These are phyloP conservation scores for Withania somnifera DNA, from an alignment of 305 asterid genomes.

Conservation along the genomic window DNA sequence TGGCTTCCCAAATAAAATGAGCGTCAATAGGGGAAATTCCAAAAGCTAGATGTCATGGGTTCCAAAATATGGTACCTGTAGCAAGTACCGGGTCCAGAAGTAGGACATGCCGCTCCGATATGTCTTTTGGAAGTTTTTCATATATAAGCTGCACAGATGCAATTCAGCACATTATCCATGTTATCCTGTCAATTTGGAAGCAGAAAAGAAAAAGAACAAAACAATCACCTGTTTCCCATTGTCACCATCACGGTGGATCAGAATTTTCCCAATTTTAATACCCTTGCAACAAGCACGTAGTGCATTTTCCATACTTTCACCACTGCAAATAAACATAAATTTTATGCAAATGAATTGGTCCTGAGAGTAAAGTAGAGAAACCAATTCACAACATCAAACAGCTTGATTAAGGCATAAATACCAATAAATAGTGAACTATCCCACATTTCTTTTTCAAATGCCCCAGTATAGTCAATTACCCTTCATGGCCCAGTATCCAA, in stretches of 20 bases:
- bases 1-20: neutral
- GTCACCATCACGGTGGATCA: conserved; percentile 96
- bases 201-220: neutral
- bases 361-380: neutral
- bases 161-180: neutral
- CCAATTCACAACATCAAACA: neutral
- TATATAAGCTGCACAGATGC: conserved; percentile 66
- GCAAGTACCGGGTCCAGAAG: conserved; percentile 98
- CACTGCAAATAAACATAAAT: conserved; percentile 35
- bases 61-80: conserved; percentile 49
- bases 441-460: neutral
- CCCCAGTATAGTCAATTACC: neutral
- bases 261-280: conserved; percentile 89
- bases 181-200: neutral
- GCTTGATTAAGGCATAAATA: neutral
- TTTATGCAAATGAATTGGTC: neutral
- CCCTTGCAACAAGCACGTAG: conserved; percentile 99
- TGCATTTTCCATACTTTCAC: conserved; percentile 99
- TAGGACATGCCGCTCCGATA: conserved; percentile 86
- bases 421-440: neutral
- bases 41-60: neutral
- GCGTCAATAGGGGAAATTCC: neutral
- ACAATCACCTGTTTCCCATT: conserved; percentile 78
- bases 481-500: neutral
- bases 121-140: conserved; percentile 91